Evolutionary conservation across 768 basidiomycete genomes (phyloP), one percentile per base, ranked within the genome.

Genomic region (Tricholoma furcatifolium): DNA sequence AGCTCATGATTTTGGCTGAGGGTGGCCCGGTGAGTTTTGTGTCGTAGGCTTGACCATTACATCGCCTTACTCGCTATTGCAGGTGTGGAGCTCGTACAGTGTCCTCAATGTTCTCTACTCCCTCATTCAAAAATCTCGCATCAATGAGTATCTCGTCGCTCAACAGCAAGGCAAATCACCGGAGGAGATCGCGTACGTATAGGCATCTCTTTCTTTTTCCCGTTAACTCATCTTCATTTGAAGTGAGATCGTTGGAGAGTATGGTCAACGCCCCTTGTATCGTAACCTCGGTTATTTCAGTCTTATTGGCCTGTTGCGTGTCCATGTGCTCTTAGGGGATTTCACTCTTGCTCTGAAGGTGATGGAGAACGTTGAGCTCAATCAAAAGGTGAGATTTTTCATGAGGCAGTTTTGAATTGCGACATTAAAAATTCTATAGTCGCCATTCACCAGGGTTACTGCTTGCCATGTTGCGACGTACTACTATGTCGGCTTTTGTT

Each of bases 41-140:
- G 4, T 30, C 12, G 7, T 2, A 1, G 53, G 12, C 24, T 50
- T 44, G 47, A 24, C 32, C 17, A 21, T 46, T 6, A 27, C 27
- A 27, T 43, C 17, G 8, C 6, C 35, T 27, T 9, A 42, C 14
- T 6, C 18, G 27, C 9, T 45, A 15, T 43, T 24, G 20, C 60
- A 94, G 83, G 88, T 95, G 52, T 99, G 97, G 97, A 93, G 89
- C 62, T 96, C 93, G 46, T 99, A 99, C 76, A 94, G 91, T 57
- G 96, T 98, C 23, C 80, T 99, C 62, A 98, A 99, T 72, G 96
- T 99, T 35, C 80, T 99, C 23, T 99, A 99, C 75, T 98, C 94
- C 17, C 81, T 99, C 61, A 95, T 99, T 58, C 96, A 98, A 81
- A 98, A 98, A 71, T 92, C 90, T 5, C 87, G 86, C 69, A 91